phyloP scores from a whole-genome alignment of 2,329 filamentous ascomycete species.

The Pyrenochaeta sp. region DNA sequence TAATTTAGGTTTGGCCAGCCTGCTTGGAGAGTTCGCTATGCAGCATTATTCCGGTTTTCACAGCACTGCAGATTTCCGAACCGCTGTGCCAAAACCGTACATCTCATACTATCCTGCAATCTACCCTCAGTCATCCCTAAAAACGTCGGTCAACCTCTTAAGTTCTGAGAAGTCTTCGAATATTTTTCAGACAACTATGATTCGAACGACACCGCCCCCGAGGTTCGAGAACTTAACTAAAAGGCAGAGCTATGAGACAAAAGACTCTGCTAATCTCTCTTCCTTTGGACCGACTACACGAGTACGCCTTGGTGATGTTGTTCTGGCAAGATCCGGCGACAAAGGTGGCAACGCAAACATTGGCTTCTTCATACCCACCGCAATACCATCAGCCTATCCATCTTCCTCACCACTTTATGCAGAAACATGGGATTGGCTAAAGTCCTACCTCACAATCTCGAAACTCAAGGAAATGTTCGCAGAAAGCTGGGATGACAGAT shows the following conservation, averaged over 20 bases:
- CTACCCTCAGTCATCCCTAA: constrained; percentile 34
- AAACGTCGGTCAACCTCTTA: constrained; percentile 49
- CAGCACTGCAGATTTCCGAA: constrained; percentile 38
- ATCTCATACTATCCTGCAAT: constrained; percentile 45
- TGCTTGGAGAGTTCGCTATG: constrained; percentile 38
- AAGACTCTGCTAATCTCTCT: constrained; percentile 42
- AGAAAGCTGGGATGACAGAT: constrained; percentile 33
- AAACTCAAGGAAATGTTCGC: constrained; percentile 39
- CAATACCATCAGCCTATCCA: constrained; percentile 35
- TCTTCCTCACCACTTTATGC: constrained; percentile 31
- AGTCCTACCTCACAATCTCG: constrained; percentile 33
- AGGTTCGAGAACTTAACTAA: constrained; percentile 23
- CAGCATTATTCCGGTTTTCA: constrained; percentile 45
- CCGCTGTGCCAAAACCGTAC: constrained; percentile 40
- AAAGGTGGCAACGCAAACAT: constrained; percentile 49
- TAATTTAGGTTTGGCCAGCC: constrained; percentile 31
- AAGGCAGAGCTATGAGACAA: constrained; percentile 37
- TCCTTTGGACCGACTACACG: constrained; percentile 31
- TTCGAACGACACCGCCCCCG: constrained; percentile 25
- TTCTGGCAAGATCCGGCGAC: constrained; percentile 54
- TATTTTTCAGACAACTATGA: constrained; percentile 1
- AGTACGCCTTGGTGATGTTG: constrained; percentile 52
- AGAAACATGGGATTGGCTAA: constrained; percentile 44
- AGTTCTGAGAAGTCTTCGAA: background rate
- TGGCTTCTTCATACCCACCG: constrained; percentile 48